Conservation (phyloP, 768 basidiomycete genomes). For the Mycena polygramma region DNA sequence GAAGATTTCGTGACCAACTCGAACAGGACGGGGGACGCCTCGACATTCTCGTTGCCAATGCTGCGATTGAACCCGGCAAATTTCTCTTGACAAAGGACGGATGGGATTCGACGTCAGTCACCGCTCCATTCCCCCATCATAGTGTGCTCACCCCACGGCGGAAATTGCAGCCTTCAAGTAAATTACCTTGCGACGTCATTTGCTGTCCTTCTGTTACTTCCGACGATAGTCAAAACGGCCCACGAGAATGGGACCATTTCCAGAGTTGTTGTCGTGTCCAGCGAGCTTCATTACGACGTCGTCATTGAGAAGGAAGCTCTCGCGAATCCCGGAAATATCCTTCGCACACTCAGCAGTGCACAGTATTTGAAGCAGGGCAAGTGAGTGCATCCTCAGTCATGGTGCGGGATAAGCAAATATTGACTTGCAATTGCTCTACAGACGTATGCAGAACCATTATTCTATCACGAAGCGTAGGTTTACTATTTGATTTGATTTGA, state of each 20-base stretch:
- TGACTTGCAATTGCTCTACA: conserved; percentile 6
- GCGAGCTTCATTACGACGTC: conserved; percentile 42
- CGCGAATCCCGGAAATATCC: conserved; percentile 34
- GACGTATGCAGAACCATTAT: conserved; percentile 42
- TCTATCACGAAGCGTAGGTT: conserved; percentile 44
- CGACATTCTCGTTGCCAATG: conserved; percentile 49
- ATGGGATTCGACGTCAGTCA: conserved; percentile 52
- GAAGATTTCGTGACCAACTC: conserved; percentile 45
- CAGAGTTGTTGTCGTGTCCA: conserved; percentile 49
- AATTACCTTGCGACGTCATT: conserved; percentile 51
- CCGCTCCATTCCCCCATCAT: conserved; percentile 28
- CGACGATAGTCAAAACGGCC: conserved; percentile 44
- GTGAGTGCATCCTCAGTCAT: conserved; percentile 35
- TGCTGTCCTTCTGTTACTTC: conserved; percentile 49
- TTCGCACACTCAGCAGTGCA: conserved; percentile 42
- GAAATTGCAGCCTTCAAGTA: conserved; percentile 45
- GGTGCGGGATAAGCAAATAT: not conserved
- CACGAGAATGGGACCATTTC: conserved; percentile 36
- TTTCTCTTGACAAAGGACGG: conserved; percentile 44
- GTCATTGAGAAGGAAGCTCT: conserved; percentile 40
- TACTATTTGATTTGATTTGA: too few relatives aligned
- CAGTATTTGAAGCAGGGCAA: conserved; percentile 34
- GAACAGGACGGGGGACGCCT: conserved; percentile 44
- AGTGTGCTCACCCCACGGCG: not conserved
- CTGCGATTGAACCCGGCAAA: conserved; percentile 35